Percentiles rank a stretch among this genome's conserved stretches.
These are phyloP conservation scores for Aspergillus caelatus DNA, from an alignment of 2,329 filamentous ascomycete species.

Conservation along the genomic window DNA sequence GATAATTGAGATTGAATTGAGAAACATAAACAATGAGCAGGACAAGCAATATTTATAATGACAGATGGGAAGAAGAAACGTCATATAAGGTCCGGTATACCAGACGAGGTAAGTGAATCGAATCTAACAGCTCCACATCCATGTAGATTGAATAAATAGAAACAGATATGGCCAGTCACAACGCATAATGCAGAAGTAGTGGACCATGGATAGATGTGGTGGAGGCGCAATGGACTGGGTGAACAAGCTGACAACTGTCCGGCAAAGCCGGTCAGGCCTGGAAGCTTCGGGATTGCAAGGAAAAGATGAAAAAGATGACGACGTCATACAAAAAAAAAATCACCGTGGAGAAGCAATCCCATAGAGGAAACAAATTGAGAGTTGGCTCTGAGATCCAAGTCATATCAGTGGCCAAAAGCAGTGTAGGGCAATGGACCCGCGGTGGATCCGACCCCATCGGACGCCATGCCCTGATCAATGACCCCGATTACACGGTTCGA, in stretches of 20 bases:
- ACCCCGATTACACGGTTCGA: slow-evolving; percentile 13
- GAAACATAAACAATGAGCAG: background rate
- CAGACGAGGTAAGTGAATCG: slow-evolving; percentile 11
- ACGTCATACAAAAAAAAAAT: slow-evolving; percentile 25
- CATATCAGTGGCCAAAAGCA: slow-evolving; percentile 16
- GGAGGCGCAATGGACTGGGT: slow-evolving; percentile 16
- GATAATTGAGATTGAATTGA: background rate
- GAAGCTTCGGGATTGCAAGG: slow-evolving; percentile 15
- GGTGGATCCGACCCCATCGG: slow-evolving; percentile 21
- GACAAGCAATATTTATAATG: slow-evolving; percentile 25
- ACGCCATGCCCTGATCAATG: slow-evolving; percentile 18
- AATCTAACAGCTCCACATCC: slow-evolving; percentile 11
- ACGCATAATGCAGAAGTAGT: slow-evolving; percentile 9
- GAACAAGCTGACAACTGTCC: slow-evolving; percentile 19
- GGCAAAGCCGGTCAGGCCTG: slow-evolving; percentile 16
- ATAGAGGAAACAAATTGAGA: slow-evolving; percentile 7
- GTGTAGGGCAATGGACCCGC: slow-evolving; percentile 17
- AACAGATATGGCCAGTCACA: slow-evolving; percentile 19
- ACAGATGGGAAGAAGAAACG: slow-evolving; percentile 19
- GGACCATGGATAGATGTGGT: slow-evolving; percentile 19
- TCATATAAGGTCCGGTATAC: slow-evolving; percentile 16
- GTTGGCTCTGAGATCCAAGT: slow-evolving; percentile 12
- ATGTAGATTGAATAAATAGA: slow-evolving; percentile 21
- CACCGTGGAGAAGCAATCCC: slow-evolving; percentile 15
- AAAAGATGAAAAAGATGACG: slow-evolving; percentile 15